Evolutionary conservation across 2,329 filamentous ascomycete genomes (phyloP), one percentile per base, ranked within the genome.

Genomic region (Phaeophleospora eucalypticola): DNA sequence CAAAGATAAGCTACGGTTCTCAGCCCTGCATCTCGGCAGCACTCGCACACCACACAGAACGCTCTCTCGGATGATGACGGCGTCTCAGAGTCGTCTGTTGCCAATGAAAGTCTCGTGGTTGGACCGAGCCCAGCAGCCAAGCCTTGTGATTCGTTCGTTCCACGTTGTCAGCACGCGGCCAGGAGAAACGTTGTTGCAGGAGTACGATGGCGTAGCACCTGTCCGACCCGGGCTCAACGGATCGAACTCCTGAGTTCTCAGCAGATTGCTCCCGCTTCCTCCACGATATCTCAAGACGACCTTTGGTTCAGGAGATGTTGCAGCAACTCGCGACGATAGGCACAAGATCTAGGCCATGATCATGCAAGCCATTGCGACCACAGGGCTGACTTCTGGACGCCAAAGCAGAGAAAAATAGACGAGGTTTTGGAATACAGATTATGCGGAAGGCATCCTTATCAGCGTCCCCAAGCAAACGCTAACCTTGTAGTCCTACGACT

Each of bases 121-220:
- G 29, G 9, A 34, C 34, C 29, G 41, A 29, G 24, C 24, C 41
- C 20, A 32, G 41, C 7, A 29, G 24, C 24, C 24, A 7, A 12
- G 24, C 24, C 12, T 29, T 12, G 12, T 29, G 24, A 29, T 29
- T 29, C 24, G 24, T 29, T 12, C 7, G 7, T 29, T 29, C 41
- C 41, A 43, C 41, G 41, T 43, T 36, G 41, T 43, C 27, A 12
- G 27, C 41, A 43, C 41, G 29, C 41, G 41, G 18, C 9, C 4
- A 18, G 19, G 41, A n/a, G n/a, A n/a, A n/a, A n/a, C n/a, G n/a
- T n/a, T n/a, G n/a, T n/a, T n/a, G n/a, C n/a, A n/a, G 27, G 24
- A 29, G 24, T 7, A 29, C 24, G 24, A 29, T 29, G 24, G 24
- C 24, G 24, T 29, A 29, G 24, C 24, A 29, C 7, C 24, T 12